These are phyloP conservation scores for Dendrothele bispora DNA, from an alignment of 768 basidiomycete species.

Conservation along the genomic window DNA sequence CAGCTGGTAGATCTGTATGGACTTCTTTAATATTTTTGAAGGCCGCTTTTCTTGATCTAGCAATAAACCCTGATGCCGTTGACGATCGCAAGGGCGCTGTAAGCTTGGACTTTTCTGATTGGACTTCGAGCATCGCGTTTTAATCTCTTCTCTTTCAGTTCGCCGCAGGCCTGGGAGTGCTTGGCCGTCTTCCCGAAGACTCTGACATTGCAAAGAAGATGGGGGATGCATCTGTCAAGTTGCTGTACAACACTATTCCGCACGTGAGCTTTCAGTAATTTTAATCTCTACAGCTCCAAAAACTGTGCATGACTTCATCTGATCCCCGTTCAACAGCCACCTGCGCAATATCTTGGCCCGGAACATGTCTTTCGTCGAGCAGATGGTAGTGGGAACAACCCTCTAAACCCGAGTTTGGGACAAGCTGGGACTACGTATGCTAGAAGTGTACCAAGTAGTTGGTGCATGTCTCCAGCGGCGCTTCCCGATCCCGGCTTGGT, in stretches of 20 bases:
- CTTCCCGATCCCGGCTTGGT: slow-evolving; percentile 46
- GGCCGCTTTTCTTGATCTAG: slow-evolving; percentile 29
- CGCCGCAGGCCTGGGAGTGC: neutral
- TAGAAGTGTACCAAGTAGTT: slow-evolving; percentile 35
- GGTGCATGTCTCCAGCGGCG: slow-evolving; percentile 20
- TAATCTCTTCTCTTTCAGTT: neutral
- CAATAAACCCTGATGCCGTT: slow-evolving; percentile 32
- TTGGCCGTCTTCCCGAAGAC: slow-evolving; percentile 4
- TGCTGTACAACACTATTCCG: slow-evolving; percentile 15
- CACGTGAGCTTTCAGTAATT: slow-evolving; percentile 7
- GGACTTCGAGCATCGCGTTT: too few relatives aligned
- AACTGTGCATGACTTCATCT: too few relatives aligned
- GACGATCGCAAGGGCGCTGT: slow-evolving; percentile 42
- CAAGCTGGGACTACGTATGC: slow-evolving; percentile 46
- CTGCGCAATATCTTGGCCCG: slow-evolving; percentile 7
- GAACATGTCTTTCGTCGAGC: slow-evolving; percentile 33
- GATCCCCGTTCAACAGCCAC: slow-evolving; percentile 8
- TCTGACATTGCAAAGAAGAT: slow-evolving; percentile 3
- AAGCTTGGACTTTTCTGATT: neutral
- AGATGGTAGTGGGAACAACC: slow-evolving; percentile 39
- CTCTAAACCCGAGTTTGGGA: slow-evolving; percentile 33
- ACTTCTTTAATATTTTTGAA: too few relatives aligned
- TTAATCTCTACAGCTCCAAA: too few relatives aligned
- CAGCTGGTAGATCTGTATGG: too few relatives aligned
- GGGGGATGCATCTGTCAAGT: slow-evolving; percentile 5